These are phyloP conservation scores for Blastobotrys robertii DNA, from an alignment of 805 yeast genomes.

Conservation along the genomic window DNA sequence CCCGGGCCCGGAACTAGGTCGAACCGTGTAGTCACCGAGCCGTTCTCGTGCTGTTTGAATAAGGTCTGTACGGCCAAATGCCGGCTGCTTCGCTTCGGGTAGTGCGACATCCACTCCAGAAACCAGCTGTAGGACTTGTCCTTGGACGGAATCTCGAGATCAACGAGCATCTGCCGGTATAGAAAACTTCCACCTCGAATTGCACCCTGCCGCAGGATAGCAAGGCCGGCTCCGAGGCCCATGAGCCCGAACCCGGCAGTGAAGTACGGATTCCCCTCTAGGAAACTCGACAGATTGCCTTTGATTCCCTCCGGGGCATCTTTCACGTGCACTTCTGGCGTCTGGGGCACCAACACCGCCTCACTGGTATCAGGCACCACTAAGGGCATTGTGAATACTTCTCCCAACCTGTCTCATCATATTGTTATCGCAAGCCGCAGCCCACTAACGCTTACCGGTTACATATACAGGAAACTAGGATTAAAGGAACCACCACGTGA, in stretches of 20 bases:
- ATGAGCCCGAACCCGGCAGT: constrained; percentile 98
- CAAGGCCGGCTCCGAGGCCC: constrained; percentile 86
- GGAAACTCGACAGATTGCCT: constrained; percentile 2
- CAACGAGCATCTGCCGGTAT: constrained; percentile 79
- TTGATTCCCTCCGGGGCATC: background rate
- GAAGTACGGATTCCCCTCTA: constrained; percentile 80
- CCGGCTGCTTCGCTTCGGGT: constrained; percentile 64
- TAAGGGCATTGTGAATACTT: background rate
- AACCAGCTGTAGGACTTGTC: constrained; percentile 95
- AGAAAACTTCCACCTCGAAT: constrained; percentile 54
- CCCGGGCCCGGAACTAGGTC: constrained; percentile 97
- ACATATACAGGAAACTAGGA: no score
- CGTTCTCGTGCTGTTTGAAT: constrained; percentile 83
- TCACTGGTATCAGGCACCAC: background rate
- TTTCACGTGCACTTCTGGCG: constrained; percentile 1
- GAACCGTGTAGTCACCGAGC: constrained; percentile 78
- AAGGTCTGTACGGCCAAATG: constrained; percentile 87
- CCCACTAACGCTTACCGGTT: background rate
- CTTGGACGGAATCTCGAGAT: constrained; percentile 84
- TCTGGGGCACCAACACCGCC: background rate
- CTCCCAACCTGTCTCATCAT: background rate
- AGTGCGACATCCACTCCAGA: constrained; percentile 87
- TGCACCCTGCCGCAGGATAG: constrained; percentile 62
- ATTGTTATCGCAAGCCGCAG: background rate
- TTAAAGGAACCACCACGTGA: no score